Conservation (phyloP, 148 eudicot species). For the Spergularia marina region DNA sequence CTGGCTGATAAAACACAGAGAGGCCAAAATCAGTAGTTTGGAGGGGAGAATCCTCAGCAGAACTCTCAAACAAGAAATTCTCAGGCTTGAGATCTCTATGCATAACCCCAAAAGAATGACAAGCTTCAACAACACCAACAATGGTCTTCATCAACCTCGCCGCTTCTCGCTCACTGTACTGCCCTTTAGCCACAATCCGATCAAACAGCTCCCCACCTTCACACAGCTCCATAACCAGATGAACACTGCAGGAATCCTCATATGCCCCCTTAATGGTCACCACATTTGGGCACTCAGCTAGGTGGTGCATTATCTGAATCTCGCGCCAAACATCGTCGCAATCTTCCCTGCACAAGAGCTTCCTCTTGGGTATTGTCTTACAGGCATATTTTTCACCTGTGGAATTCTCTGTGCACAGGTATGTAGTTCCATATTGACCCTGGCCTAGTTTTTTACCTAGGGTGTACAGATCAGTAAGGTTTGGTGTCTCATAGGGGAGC, state of each 20-base stretch:
- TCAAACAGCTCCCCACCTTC: conserved; percentile 72
- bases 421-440: conserved; percentile 69
- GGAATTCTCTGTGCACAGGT: conserved; percentile 49
- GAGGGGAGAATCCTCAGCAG: conserved; percentile 55
- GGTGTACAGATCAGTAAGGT: conserved; percentile 38
- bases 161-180: conserved; percentile 64
- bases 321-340: conserved; percentile 65
- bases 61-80: conserved; percentile 54
- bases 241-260: conserved; percentile 52
- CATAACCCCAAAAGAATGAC: conserved; percentile 74
- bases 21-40: conserved; percentile 65
- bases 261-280: conserved; percentile 60
- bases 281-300: conserved; percentile 47
- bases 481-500: conserved; percentile 43
- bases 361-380: conserved; percentile 61
- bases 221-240: conserved; percentile 73
- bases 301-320: conserved; percentile 73
- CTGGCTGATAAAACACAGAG: conserved; percentile 71
- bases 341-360: conserved; percentile 58
- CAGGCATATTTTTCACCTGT: conserved; percentile 54
- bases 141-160: conserved; percentile 61
- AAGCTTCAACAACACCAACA: conserved; percentile 56
- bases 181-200: conserved; percentile 60
- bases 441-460: conserved; percentile 57
- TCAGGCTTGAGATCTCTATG: conserved; percentile 80